Percentiles rank a stretch among this genome's conserved stretches.
phyloP scores from a whole-genome alignment of 2,329 filamentous ascomycete species.

The Gremmenia infestans region DNA sequence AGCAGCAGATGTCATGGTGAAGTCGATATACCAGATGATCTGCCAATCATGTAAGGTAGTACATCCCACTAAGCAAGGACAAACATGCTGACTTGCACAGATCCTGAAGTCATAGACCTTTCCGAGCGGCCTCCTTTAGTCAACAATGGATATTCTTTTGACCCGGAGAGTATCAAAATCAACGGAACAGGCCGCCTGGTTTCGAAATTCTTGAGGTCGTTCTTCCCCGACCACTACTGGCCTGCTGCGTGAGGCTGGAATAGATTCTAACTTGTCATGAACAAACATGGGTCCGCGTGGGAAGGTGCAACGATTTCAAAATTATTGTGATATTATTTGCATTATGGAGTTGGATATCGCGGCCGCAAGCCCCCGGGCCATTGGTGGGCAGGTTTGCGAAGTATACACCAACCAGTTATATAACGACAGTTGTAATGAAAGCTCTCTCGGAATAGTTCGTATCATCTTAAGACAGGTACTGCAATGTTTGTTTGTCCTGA shows the following conservation, averaged over 20 bases:
- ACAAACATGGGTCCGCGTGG: background rate
- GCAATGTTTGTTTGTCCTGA: constrained; percentile 30
- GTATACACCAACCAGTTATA: too few species aligned
- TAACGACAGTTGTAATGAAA: too few species aligned
- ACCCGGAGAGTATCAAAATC: constrained; percentile 15
- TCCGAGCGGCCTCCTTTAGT: constrained; percentile 11
- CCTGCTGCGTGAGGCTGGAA: background rate
- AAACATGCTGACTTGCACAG: constrained; percentile 7
- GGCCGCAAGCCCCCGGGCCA: background rate
- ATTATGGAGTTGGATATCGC: background rate
- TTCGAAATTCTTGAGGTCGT: constrained; percentile 20
- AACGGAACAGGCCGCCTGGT: constrained; percentile 20
- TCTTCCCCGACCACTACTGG: constrained; percentile 11
- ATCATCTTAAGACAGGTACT: background rate
- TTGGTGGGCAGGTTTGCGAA: background rate
- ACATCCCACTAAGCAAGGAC: background rate
- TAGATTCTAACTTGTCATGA: background rate
- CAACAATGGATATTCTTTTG: constrained; percentile 4
- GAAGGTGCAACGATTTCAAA: background rate
- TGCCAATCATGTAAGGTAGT: constrained; percentile 14
- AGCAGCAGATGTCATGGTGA: constrained; percentile 16
- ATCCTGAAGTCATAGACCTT: constrained; percentile 12
- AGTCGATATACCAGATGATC: constrained; percentile 13
- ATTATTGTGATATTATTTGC: background rate
- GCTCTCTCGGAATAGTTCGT: too few species aligned